These are phyloP conservation scores for Globisporangium middletonii DNA, from an alignment of 352 stramenopile genomes.

Conservation along the genomic window DNA sequence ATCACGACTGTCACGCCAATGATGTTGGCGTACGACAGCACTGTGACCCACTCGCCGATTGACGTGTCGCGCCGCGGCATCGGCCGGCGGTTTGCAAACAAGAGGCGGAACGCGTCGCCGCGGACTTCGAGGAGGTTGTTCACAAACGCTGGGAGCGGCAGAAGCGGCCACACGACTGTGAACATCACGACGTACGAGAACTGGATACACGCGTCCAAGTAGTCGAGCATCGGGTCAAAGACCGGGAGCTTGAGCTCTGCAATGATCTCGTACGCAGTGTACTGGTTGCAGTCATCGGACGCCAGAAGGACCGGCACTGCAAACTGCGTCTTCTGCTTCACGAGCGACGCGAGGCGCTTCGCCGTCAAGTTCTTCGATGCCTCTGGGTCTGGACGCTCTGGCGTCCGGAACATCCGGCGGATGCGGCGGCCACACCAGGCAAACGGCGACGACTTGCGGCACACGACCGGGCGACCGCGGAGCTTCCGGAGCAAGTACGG, in stretches of 20 bases:
- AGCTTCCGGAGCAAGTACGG: conserved; percentile 80
- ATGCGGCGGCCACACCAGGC: conserved; percentile 45
- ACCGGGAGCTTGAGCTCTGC: conserved; percentile 75
- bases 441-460: conserved; percentile 55
- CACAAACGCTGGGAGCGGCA: conserved; percentile 81
- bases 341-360: conserved; percentile 51
- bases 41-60: conserved; percentile 81
- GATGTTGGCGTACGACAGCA: conserved; percentile 83
- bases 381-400: conserved; percentile 3
- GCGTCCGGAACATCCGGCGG: conserved; percentile 25
- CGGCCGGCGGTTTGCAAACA: conserved; percentile 73
- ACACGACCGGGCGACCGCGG: conserved; percentile 56
- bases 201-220: conserved; percentile 85
- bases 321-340: conserved; percentile 70
- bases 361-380: conserved; percentile 51
- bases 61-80: conserved; percentile 79
- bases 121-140: conserved; percentile 87
- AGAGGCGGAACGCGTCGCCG: conserved; percentile 72
- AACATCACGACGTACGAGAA: conserved; percentile 91
- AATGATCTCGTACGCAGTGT: conserved; percentile 83
- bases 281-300: conserved; percentile 83
- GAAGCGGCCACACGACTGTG: conserved; percentile 83
- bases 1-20: conserved; percentile 79
- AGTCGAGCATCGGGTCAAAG: conserved; percentile 83
- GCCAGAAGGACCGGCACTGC: conserved; percentile 51